Conservation (phyloP, 441 rosid species). For the Raphanus hybrid region DNA sequence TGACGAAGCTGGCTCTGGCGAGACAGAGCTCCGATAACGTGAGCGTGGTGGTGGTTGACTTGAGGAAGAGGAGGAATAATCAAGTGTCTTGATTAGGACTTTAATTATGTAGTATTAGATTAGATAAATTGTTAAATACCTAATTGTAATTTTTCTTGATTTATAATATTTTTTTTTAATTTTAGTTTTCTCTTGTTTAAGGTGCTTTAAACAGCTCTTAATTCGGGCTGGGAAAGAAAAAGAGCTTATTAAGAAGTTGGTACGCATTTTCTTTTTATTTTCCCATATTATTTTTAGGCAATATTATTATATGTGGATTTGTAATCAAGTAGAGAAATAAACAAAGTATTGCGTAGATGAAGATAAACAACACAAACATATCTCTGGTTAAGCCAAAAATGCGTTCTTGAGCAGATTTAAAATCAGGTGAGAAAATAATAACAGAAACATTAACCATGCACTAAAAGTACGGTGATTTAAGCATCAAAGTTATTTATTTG, state of each 20-base stretch:
- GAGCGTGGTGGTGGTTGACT: slow-evolving; percentile 84
- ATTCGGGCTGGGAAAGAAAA: slow-evolving; percentile 28
- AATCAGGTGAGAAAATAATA: neutral
- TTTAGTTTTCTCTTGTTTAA: neutral
- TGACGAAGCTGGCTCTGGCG: slow-evolving; percentile 81
- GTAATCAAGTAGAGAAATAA: neutral
- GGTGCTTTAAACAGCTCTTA: slow-evolving; percentile 10
- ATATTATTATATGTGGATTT: neutral
- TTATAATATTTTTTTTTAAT: neutral
- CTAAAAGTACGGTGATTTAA: too few relatives aligned
- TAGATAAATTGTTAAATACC: slow-evolving; percentile 36
- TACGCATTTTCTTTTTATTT: neutral
- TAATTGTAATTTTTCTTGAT: slow-evolving; percentile 32
- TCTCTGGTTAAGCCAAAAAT: neutral
- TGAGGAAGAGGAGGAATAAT: slow-evolving; percentile 50
- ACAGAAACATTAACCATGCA: neutral
- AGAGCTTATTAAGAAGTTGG: neutral
- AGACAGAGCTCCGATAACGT: slow-evolving; percentile 76
- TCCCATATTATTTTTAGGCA: neutral
- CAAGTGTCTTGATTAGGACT: neutral
- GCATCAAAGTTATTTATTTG: too few relatives aligned
- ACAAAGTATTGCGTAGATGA: neutral
- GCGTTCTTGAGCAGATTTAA: neutral
- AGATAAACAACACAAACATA: neutral
- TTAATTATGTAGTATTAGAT: neutral